phyloP scores from a whole-genome alignment of 768 basidiomycete species.

The Terana coerulea region DNA sequence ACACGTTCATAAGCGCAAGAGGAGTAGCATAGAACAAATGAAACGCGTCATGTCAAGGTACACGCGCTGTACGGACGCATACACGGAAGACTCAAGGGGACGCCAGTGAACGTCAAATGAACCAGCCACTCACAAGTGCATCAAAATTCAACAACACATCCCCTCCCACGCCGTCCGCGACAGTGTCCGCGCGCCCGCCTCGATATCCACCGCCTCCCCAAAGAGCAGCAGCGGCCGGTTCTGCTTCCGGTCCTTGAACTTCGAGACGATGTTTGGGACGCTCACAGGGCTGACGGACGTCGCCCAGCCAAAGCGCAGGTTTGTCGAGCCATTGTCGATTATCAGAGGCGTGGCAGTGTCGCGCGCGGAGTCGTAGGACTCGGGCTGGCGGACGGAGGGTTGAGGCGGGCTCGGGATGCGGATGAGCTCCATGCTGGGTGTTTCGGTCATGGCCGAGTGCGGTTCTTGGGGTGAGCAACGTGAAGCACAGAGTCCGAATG shows the following conservation, averaged over 20 bases:
- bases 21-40: conserved; percentile 2
- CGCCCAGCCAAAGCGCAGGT: conserved; percentile 80
- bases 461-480: too few species aligned
- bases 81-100: background rate
- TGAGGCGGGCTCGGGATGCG: conserved; percentile 21
- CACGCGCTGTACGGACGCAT: background rate
- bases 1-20: background rate
- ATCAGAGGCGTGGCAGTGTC: conserved; percentile 60
- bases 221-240: conserved; percentile 84
- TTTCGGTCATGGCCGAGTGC: background rate
- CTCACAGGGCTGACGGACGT: conserved; percentile 52
- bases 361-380: conserved; percentile 51
- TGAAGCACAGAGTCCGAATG: too few species aligned
- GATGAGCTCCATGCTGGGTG: conserved; percentile 12
- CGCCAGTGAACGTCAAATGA: background rate
- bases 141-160: conserved; percentile 92
- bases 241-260: conserved; percentile 85
- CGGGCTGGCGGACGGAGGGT: conserved; percentile 35
- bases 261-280: conserved; percentile 71
- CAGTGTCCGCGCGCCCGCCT: conserved; percentile 78
- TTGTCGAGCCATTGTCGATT: conserved; percentile 88
- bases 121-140: conserved; percentile 66
- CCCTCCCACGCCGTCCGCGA: conserved; percentile 89
- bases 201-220: conserved; percentile 82
- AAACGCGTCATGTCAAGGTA: background rate